Base-by-base conservation (phyloP, 768 basidiomycete species). In the Lactarius pseudohatsudake region DNA sequence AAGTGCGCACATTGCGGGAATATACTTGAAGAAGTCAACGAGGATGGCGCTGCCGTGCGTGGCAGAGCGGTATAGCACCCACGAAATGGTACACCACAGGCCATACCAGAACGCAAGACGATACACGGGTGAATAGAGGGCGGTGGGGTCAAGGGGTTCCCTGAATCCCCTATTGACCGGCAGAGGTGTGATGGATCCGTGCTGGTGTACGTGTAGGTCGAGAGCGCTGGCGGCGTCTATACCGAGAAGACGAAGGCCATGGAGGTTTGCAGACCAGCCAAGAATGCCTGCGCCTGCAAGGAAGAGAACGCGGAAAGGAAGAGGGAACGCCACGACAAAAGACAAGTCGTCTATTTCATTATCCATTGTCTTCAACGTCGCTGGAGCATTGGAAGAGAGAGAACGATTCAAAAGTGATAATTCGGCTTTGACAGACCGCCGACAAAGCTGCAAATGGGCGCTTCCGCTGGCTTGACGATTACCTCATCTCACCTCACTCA, bases 251-350 rank as follows among this genome's bases (percentile, higher is more conserved):
- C 88, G 81, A 56, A 98, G 86, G 58, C 91, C 85, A 76, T 98
- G 96, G 8, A 98, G 78, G 76, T 98, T 99, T 40, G 89, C 86
- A 0, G 94, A 94, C 95, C 96, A 99, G 68, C 89, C 89, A 4
- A 96, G 79, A 63, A 95, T 84, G 13, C 93, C 95, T 40, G 92
- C 71, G 22, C 91, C 90, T 62, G 86, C 81, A 65, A 97, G 82
- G 70, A 85, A 84, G 65, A 97, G 84, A 30, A 94, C 92, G 68
- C 97, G 91, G 75, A 94, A 98, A 0, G 97, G 96, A 1, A 99
- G 83, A 13, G 97, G 96, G 74, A 96, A 91, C 22, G 78, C 77
- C 43, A 82, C 79, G 61, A 85, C 81, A 64, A 85, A 79, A 54
- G 81, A 77, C 56, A 81, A 74, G 68, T 86, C 83, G 69, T 78